phyloP scores from a whole-genome alignment of 441 rosid species.

The Gossypium trilobum region DNA sequence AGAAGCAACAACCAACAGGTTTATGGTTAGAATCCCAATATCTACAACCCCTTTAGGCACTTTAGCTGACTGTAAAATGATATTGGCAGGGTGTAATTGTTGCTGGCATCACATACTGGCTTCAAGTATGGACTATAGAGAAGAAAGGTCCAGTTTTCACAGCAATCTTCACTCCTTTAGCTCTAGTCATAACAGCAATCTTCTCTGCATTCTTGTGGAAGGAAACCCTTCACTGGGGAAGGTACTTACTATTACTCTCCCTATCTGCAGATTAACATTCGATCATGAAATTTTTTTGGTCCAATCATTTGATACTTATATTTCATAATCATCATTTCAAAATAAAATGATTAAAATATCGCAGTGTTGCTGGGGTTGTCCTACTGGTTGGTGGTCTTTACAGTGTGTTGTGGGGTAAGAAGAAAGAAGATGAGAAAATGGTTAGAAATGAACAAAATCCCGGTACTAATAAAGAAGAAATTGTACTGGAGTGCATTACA shows the following conservation, averaged over 20 bases:
- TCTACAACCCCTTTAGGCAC: background rate
- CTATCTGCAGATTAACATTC: background rate
- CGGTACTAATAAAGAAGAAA: constrained; percentile 23
- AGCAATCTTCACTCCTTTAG: constrained; percentile 67
- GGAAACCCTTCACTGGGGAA: constrained; percentile 59
- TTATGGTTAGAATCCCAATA: background rate
- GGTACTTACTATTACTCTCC: constrained; percentile 22
- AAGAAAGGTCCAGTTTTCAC: constrained; percentile 69
- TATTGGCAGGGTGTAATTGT: constrained; percentile 42
- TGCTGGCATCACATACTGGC: constrained; percentile 45
- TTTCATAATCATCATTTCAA: background rate
- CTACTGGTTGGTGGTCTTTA: constrained; percentile 69
- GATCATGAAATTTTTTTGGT: background rate
- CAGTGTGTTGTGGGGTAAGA: constrained; percentile 70
- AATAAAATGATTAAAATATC: background rate
- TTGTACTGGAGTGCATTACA: constrained; percentile 29
- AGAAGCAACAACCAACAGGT: background rate
- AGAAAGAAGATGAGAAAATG: constrained; percentile 33
- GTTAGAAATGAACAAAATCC: constrained; percentile 14
- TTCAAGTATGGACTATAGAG: constrained; percentile 51
- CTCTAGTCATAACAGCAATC: constrained; percentile 55
- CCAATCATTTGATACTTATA: background rate
- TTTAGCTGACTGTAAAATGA: background rate
- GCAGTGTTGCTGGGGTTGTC: constrained; percentile 60
- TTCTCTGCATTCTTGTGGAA: constrained; percentile 55